These are phyloP conservation scores for Paramecium sonneborni DNA, from an alignment of 73 alveolate species.

Conservation along the genomic window DNA sequence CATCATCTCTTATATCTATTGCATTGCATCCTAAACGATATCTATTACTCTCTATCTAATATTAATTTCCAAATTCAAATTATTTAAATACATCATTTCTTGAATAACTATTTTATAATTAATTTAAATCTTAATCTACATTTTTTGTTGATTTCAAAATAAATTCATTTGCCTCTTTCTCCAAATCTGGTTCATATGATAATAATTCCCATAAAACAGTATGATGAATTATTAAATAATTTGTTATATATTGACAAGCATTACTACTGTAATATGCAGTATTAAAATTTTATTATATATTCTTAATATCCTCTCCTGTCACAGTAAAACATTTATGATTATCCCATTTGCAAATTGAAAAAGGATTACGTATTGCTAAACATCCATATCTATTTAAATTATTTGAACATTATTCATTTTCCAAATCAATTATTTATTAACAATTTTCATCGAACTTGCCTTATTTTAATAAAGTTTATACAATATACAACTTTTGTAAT, in stretches of 20 bases:
- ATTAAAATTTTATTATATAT: not conserved
- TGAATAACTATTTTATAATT: not conserved
- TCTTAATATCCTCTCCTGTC: not conserved
- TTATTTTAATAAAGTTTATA: not conserved
- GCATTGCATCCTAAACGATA: slow-evolving; percentile 36
- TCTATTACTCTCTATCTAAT: not conserved
- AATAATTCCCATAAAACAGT: not conserved
- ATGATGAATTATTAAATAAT: not conserved
- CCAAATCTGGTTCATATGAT: not conserved
- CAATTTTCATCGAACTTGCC: not conserved
- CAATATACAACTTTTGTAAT: not conserved
- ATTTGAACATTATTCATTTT: not conserved
- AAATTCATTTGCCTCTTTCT: not conserved
- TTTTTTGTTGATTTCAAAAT: not conserved
- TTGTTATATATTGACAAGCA: not conserved
- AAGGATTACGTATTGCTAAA: not conserved
- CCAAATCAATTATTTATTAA: not conserved
- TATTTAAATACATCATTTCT: not conserved
- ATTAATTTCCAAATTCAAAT: not conserved
- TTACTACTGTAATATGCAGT: not conserved
- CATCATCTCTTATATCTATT: not conserved
- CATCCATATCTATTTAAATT: slow-evolving; percentile 1
- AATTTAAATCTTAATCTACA: not conserved
- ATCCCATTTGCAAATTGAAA: not conserved
- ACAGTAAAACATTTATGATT: not conserved